phyloP scores from a whole-genome alignment of 2,329 filamentous ascomycete genomes.

The Eutypella sp. region DNA sequence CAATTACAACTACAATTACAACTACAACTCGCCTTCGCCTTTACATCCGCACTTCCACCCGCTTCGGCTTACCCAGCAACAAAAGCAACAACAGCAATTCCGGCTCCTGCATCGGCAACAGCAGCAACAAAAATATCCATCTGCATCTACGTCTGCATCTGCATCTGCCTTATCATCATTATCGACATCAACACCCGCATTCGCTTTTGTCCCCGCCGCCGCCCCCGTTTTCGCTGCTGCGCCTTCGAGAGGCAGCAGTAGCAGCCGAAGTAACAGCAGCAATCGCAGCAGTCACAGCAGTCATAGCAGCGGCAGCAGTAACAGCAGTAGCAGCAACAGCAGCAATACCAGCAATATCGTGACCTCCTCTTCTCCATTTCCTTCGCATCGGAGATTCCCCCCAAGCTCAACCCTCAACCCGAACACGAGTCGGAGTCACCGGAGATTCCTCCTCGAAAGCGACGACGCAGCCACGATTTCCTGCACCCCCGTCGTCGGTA shows the following conservation, averaged over 20 bases:
- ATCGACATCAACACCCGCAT: no score
- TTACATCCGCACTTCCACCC: not conserved
- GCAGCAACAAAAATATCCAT: not conserved
- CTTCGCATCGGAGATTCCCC: no score
- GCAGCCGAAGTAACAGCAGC: not conserved
- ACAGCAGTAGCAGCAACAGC: not conserved
- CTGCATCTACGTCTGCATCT: no score
- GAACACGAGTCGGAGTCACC: no score
- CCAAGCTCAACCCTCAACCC: no score
- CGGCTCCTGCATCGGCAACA: not conserved
- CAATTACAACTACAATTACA: no score
- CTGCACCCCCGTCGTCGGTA: no score
- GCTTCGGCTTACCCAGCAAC: not conserved
- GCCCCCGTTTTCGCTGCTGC: not conserved
- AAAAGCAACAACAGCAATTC: not conserved
- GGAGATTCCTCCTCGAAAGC: no score
- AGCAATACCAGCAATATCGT: not conserved
- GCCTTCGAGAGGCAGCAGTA: not conserved
- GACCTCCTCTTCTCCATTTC: no score
- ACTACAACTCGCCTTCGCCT: no score
- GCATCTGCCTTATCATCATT: no score
- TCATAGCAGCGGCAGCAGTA: not conserved
- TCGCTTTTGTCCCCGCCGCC: not conserved
- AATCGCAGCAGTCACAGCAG: not conserved
- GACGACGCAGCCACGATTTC: no score